Conservation (phyloP, 192 early-diverging fungal species). For the Pilobolus umbonatus region DNA sequence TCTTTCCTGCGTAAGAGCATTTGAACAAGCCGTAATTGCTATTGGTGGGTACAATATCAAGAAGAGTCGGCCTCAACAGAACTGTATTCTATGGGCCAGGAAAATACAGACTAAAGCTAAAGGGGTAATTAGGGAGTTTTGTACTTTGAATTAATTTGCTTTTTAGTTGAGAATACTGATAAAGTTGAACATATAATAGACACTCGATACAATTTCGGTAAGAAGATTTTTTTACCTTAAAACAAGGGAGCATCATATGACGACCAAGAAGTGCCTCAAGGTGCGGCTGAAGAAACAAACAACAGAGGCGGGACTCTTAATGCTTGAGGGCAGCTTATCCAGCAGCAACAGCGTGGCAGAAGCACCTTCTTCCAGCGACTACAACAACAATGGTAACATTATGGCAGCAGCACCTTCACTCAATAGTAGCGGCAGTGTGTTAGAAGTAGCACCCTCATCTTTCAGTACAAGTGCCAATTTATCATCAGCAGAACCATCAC, state of each 20-base stretch:
- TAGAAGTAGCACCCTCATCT: conserved; percentile 4
- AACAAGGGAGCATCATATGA: conserved; percentile 5
- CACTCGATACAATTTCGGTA: conserved; percentile 5
- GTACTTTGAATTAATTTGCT: conserved; percentile 4
- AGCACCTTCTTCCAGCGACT: conserved; percentile 5
- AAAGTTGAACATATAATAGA: conserved; percentile 6
- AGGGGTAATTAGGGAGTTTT: conserved; percentile 3
- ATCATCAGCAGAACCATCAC: conserved; percentile 5
- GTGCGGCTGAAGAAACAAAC: conserved; percentile 4
- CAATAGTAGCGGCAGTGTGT: conserved; percentile 2
- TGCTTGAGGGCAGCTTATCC: conserved; percentile 5
- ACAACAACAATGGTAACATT: conserved; percentile 4
- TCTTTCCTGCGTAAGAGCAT: conserved; percentile 4
- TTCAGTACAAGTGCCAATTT: conserved; percentile 5
- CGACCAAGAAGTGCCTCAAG: conserved; percentile 4
- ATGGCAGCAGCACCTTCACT: conserved; percentile 5
- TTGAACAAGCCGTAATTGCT: conserved; percentile 5
- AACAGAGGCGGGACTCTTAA: conserved; percentile 4
- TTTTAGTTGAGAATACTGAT: conserved; percentile 6
- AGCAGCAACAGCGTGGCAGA: conserved; percentile 5
- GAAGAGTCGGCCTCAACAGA: not conserved
- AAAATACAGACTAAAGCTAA: conserved; percentile 4
- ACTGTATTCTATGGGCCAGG: conserved; percentile 5
- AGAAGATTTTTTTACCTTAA: conserved; percentile 4
- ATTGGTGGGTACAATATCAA: conserved; percentile 6